A percentile compares a stretch with the other conserved stretches of the same genome.
These are phyloP conservation scores for Geranium brycei DNA, from an alignment of 345 rosid genomes.

Conservation along the genomic window DNA sequence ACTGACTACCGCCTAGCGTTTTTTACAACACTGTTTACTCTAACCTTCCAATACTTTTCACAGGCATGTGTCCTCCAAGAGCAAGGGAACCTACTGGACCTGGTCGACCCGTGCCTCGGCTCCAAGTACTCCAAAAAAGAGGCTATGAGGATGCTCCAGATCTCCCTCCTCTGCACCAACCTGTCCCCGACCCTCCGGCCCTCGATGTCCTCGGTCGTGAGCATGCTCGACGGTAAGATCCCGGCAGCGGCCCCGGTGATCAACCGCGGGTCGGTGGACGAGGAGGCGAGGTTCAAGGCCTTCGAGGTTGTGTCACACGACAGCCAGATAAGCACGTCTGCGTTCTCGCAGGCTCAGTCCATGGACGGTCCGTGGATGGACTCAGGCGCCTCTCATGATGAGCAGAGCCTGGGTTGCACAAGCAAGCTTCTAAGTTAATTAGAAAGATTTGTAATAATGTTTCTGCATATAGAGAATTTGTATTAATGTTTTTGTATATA, in stretches of 20 bases:
- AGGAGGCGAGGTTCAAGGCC: conserved; percentile 67
- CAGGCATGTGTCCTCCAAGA: conserved; percentile 90
- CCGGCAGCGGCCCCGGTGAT: conserved; percentile 59
- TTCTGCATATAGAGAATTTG: too few relatives aligned
- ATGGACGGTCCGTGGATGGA: conserved; percentile 60
- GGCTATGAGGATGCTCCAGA: conserved; percentile 52
- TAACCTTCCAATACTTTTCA: too few relatives aligned
- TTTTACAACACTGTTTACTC: too few relatives aligned
- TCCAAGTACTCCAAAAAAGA: conserved; percentile 38
- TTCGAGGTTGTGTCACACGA: conserved; percentile 57
- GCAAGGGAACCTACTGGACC: conserved; percentile 77
- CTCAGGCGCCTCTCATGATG: conserved; percentile 33
- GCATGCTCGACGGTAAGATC: conserved; percentile 66
- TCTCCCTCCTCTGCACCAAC: conserved; percentile 76
- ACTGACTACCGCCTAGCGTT: too few relatives aligned
- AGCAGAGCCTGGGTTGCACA: conserved; percentile 17
- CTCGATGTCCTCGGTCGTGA: conserved; percentile 64
- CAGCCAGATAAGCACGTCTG: conserved; percentile 39
- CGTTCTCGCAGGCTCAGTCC: conserved; percentile 30
- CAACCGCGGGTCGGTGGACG: conserved; percentile 32
- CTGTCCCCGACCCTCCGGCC: conserved; percentile 85
- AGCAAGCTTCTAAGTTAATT: conserved; percentile 12
- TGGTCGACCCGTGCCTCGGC: conserved; percentile 64
- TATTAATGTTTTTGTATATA: too few relatives aligned
- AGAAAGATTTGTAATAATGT: too few relatives aligned